These are phyloP conservation scores for Tolypocladium sp. DNA, from an alignment of 2,329 filamentous ascomycete species.

Conservation along the genomic window DNA sequence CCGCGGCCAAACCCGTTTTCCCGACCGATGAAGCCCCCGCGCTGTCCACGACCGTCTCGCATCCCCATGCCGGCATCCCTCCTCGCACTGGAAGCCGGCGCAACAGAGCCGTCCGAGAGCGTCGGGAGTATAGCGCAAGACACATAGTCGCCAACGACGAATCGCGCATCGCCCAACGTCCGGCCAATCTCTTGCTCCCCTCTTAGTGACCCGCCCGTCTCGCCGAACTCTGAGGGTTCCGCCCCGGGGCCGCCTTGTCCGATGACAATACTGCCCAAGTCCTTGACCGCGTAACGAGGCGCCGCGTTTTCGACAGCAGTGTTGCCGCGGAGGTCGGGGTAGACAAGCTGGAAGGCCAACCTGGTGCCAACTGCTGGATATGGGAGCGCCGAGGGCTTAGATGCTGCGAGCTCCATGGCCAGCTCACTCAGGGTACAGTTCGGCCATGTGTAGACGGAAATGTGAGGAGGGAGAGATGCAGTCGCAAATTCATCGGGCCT, in stretches of 20 bases:
- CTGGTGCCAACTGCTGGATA: conserved; percentile 70
- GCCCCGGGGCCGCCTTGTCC: conserved; percentile 45
- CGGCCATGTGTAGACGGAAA: conserved; percentile 81
- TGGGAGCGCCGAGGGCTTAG: conserved; percentile 59
- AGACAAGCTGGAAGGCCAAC: conserved; percentile 80
- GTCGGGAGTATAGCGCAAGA: conserved; percentile 75
- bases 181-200: conserved; percentile 55
- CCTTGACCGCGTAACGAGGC: conserved; percentile 63
- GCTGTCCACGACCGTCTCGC: conserved; percentile 14
- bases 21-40: conserved; percentile 13
- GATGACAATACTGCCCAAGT: conserved; percentile 75
- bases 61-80: conserved; percentile 12
- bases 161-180: conserved; percentile 67
- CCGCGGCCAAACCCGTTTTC: conserved; percentile 21
- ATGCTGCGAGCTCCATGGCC: conserved; percentile 62
- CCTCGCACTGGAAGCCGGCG: conserved; percentile 40
- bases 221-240: conserved; percentile 27
- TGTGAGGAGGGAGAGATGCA: conserved; percentile 49
- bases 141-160: conserved; percentile 84
- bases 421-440: conserved; percentile 76
- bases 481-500: conserved; percentile 64
- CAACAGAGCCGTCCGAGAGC: conserved; percentile 63
- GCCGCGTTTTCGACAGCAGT: conserved; percentile 13
- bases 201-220: conserved; percentile 19
- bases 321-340: conserved; percentile 55